These are phyloP conservation scores for Fusarium sp. DNA, from an alignment of 2,329 filamentous ascomycete genomes.

Conservation along the genomic window DNA sequence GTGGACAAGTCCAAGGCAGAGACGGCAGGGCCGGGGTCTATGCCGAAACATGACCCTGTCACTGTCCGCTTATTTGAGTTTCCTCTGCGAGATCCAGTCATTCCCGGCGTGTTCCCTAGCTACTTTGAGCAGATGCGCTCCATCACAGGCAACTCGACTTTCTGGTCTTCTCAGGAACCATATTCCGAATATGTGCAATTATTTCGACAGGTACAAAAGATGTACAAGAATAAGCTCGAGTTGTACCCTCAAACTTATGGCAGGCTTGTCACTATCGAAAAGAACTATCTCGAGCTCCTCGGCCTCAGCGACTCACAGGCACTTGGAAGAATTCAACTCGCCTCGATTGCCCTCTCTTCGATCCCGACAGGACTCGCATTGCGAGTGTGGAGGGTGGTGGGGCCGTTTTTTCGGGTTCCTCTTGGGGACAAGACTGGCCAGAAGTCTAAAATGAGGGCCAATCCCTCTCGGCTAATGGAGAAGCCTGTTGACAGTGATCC, in stretches of 20 bases:
- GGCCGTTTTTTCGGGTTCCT: background rate
- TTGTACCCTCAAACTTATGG: constrained; percentile 10
- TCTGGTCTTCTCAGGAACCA: constrained; percentile 4
- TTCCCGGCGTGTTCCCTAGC: constrained; percentile 14
- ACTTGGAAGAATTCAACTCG: background rate
- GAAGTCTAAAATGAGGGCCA: background rate
- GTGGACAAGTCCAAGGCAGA: background rate
- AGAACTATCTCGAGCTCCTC: constrained; percentile 2
- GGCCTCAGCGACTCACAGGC: background rate
- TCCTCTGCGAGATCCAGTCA: constrained; percentile 11
- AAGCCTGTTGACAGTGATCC: background rate
- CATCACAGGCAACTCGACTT: constrained; percentile 11
- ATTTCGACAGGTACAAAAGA: background rate
- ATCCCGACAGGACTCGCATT: background rate
- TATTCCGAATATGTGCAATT: constrained; percentile 2
- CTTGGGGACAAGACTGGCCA: background rate
- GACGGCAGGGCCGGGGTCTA: background rate
- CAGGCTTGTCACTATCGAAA: constrained; percentile 7
- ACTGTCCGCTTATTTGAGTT: constrained; percentile 10
- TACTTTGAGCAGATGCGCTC: constrained; percentile 13
- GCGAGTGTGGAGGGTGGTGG: background rate
- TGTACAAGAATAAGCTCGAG: background rate
- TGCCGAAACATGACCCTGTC: background rate
- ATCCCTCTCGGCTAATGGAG: background rate
- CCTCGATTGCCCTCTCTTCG: background rate